Percentiles rank a stretch among this genome's conserved stretches.
Evolutionary conservation across 2,329 filamentous ascomycete species (phyloP).

Genomic region (Ciborinia camelliae): DNA sequence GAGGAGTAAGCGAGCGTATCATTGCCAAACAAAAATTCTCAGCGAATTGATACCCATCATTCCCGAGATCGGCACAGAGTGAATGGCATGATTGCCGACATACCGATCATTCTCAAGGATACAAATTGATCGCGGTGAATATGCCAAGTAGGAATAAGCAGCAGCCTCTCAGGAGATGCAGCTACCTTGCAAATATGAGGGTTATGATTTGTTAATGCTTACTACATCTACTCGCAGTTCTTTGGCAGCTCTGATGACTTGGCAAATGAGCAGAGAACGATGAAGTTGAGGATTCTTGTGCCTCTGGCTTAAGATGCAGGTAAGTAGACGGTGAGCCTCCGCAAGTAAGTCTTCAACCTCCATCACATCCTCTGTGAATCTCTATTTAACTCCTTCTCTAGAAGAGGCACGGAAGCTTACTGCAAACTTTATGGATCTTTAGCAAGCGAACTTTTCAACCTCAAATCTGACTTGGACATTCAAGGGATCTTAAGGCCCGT

Average conservation of each 20-base stretch:
- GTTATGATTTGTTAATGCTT: neutral
- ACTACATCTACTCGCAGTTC: neutral
- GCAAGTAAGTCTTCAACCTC: neutral
- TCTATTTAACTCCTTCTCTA: neutral
- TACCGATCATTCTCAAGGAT: neutral
- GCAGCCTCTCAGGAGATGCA: neutral
- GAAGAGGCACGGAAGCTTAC: neutral
- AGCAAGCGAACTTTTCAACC: neutral
- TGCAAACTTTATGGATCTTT: neutral
- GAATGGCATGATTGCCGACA: neutral
- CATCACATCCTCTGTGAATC: neutral
- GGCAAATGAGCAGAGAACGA: neutral
- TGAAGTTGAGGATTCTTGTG: neutral
- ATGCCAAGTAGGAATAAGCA: neutral
- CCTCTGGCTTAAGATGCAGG: neutral
- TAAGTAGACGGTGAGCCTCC: neutral
- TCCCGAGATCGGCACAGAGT: neutral
- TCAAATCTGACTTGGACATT: neutral
- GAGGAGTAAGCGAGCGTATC: neutral
- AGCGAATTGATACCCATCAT: neutral
- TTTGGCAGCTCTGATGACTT: neutral
- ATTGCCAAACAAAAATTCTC: neutral
- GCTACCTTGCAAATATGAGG: neutral
- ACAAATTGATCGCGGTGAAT: neutral
- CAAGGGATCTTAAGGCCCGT: neutral